These are phyloP conservation scores for Neckera pumila DNA, from an alignment of 225 moss, liverwort and hornwort genomes.

Conservation along the genomic window DNA sequence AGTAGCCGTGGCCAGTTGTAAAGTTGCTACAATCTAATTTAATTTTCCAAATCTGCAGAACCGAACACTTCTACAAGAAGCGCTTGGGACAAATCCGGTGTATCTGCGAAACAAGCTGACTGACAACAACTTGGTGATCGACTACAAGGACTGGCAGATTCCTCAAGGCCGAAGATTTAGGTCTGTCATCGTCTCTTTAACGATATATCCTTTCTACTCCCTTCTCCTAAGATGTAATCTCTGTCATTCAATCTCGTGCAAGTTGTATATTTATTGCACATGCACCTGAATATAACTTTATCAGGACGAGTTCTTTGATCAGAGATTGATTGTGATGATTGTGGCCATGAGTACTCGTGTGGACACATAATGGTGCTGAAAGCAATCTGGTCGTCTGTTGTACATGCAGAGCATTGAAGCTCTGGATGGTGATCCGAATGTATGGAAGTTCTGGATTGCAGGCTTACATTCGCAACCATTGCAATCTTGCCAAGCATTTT, in stretches of 20 bases:
- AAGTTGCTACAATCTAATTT: not conserved
- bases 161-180: conserved; percentile 65
- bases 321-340: not conserved
- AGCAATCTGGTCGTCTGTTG: not conserved
- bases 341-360: not conserved
- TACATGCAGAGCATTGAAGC: conserved; percentile 57
- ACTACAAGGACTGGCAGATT: conserved; percentile 76
- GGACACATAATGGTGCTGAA: not conserved
- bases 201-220: not conserved
- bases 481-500: conserved; percentile 46
- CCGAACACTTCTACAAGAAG: conserved; percentile 14
- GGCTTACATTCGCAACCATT: conserved; percentile 51
- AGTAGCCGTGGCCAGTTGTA: not conserved
- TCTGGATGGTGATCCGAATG: conserved; percentile 72
- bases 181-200: not conserved
- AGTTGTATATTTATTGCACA: not conserved
- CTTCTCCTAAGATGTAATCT: not conserved
- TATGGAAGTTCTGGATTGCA: conserved; percentile 57
- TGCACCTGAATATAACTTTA: not conserved
- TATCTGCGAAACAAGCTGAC: conserved; percentile 59
- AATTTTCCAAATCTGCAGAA: conserved; percentile 14
- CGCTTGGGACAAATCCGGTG: conserved; percentile 47
- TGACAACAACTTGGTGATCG: conserved; percentile 46
- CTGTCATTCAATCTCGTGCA: not conserved
- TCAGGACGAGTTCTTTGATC: not conserved